Percentiles rank a stretch among this genome's conserved stretches.
phyloP scores from a whole-genome alignment of 2,329 filamentous ascomycete genomes.

The Berkeleyomyces rouxiae region DNA sequence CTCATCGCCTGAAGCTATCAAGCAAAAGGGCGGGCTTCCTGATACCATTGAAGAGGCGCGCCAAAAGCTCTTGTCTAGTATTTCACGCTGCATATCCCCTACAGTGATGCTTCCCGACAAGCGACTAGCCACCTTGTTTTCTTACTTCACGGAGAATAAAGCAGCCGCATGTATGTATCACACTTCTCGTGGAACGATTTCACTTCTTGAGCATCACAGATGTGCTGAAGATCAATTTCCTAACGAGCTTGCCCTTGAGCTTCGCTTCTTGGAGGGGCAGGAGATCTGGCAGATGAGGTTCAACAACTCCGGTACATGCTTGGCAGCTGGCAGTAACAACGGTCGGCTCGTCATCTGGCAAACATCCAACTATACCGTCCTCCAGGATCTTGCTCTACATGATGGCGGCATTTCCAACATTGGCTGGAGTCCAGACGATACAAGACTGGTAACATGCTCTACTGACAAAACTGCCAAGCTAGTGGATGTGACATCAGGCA shows the following conservation, averaged over 20 bases:
- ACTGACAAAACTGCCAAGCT: slow-evolving; percentile 56
- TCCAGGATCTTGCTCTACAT: slow-evolving; percentile 47
- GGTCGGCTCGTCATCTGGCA: slow-evolving; percentile 69
- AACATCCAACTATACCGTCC: slow-evolving; percentile 47
- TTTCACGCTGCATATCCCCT: slow-evolving; percentile 69
- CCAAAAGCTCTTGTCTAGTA: slow-evolving; percentile 38
- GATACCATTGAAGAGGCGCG: slow-evolving; percentile 61
- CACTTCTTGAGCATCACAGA: slow-evolving; percentile 73
- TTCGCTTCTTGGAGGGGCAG: slow-evolving; percentile 49
- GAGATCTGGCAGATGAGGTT: slow-evolving; percentile 90
- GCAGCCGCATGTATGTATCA: slow-evolving; percentile 77
- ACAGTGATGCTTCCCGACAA: slow-evolving; percentile 95
- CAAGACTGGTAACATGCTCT: slow-evolving; percentile 69
- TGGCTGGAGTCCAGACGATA: slow-evolving; percentile 84
- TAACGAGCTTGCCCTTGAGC: slow-evolving; percentile 48
- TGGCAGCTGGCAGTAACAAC: slow-evolving; percentile 71
- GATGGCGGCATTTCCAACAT: slow-evolving; percentile 58
- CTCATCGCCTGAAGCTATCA: slow-evolving; percentile 29
- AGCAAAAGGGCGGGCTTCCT: slow-evolving; percentile 53
- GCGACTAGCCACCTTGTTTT: slow-evolving; percentile 62
- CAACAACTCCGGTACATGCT: slow-evolving; percentile 65
- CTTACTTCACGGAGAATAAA: slow-evolving; percentile 71
- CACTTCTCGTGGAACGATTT: slow-evolving; percentile 61
- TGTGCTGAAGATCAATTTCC: slow-evolving; percentile 75
- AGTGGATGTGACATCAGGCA: slow-evolving; percentile 56